Evolutionary conservation across 164 flowering plant genomes (phyloP).

Genomic region (Liquidambar formosana): DNA sequence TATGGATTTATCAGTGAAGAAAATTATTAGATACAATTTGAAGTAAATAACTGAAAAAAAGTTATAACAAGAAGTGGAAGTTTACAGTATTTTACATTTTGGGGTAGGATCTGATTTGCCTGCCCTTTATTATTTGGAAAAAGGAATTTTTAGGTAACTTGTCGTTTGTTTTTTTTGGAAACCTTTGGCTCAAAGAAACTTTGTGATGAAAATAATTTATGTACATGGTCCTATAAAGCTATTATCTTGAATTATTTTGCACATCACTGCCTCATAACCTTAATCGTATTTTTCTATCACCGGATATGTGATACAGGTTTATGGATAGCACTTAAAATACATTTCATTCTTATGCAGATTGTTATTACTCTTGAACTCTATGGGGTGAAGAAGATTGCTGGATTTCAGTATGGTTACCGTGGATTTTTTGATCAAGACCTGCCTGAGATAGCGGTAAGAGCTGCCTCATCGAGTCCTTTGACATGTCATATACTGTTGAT

Average conservation of each 20-base stretch:
- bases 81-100: too few relatives aligned
- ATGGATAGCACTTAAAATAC: background rate
- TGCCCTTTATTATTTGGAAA: background rate
- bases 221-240: too few relatives aligned
- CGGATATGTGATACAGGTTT: background rate
- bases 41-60: too few relatives aligned
- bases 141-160: background rate
- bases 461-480: constrained; percentile 1
- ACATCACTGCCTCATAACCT: too few relatives aligned
- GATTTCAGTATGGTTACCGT: constrained; percentile 39
- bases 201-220: too few relatives aligned
- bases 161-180: background rate
- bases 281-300: background rate
- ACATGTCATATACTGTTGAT: background rate
- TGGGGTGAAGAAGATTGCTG: constrained; percentile 37
- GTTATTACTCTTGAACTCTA: constrained; percentile 38
- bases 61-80: too few relatives aligned
- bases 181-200: background rate
- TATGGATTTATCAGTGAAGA: too few relatives aligned
- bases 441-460: constrained; percentile 34
- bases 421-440: constrained; percentile 35
- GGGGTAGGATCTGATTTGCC: background rate
- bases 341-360: constrained; percentile 24
- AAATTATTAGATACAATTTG: too few relatives aligned
- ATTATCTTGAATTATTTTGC: too few relatives aligned